Conservation (phyloP, 306 rosid species). For the Ziziphus jujuba region DNA sequence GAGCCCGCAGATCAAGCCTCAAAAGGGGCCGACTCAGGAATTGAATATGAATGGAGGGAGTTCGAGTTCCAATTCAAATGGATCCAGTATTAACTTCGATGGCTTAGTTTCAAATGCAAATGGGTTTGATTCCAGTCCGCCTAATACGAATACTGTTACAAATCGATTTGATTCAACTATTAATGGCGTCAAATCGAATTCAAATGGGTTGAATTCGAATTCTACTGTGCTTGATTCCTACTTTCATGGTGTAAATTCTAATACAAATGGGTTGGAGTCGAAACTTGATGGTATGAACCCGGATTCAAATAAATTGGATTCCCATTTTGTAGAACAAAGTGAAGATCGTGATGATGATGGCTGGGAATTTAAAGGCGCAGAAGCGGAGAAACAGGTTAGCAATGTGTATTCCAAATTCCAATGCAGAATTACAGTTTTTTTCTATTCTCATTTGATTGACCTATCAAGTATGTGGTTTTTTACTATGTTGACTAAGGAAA, state of each 20-base stretch:
- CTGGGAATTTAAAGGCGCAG: slow-evolving; percentile 94
- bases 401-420: slow-evolving; percentile 41
- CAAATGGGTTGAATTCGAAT: slow-evolving; percentile 18
- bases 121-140: no score
- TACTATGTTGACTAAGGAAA: slow-evolving; percentile 6
- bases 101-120: no score
- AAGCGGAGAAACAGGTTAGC: slow-evolving; percentile 35
- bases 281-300: slow-evolving; percentile 23
- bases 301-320: slow-evolving; percentile 28
- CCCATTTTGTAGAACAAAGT: slow-evolving; percentile 28
- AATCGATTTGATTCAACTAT: slow-evolving; percentile 4
- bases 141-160: background rate
- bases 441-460: slow-evolving; percentile 5
- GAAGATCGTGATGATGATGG: slow-evolving; percentile 58
- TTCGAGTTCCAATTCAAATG: background rate
- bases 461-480: background rate
- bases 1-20: slow-evolving; percentile 30
- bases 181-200: slow-evolving; percentile 5
- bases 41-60: slow-evolving; percentile 14
- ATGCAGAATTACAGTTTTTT: no score
- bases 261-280: slow-evolving; percentile 3
- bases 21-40: slow-evolving; percentile 33
- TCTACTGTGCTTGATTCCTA: slow-evolving; percentile 13
- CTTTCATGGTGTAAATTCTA: slow-evolving; percentile 17
- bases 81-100: no score